Percentiles rank a stretch among this genome's conserved stretches.
phyloP scores from a whole-genome alignment of 1,284 basidiomycete species.

The Heterobasidion occidentale region DNA sequence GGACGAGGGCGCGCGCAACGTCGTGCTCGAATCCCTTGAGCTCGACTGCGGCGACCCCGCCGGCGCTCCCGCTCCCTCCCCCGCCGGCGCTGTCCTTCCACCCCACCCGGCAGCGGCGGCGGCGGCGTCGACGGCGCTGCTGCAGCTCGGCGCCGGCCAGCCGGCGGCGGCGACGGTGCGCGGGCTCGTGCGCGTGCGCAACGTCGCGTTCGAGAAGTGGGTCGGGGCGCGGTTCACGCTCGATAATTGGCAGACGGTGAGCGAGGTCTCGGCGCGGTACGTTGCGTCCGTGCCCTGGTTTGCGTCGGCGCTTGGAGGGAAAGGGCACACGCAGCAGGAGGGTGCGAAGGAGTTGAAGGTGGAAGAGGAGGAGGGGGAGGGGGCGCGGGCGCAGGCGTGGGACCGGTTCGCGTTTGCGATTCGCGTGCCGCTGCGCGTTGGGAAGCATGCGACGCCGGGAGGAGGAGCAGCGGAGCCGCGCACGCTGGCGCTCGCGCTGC shows the following conservation, averaged over 20 bases:
- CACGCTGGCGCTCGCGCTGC: conserved; percentile 75
- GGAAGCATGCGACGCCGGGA: conserved; percentile 35
- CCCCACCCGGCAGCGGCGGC: not conserved
- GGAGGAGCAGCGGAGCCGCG: conserved; percentile 69
- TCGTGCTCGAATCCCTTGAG: conserved; percentile 15
- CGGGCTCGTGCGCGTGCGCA: conserved; percentile 77
- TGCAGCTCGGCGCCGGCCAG: conserved; percentile 16
- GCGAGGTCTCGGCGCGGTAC: conserved; percentile 82
- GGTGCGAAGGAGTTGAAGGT: too few relatives aligned
- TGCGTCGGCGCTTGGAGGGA: too few relatives aligned
- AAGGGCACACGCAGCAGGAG: too few relatives aligned
- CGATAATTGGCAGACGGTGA: conserved; percentile 93
- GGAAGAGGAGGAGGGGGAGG: conserved; percentile 5
- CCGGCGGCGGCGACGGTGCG: conserved; percentile 51
- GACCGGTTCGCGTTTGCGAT: conserved; percentile 70
- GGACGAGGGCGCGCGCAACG: conserved; percentile 18
- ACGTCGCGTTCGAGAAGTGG: conserved; percentile 84
- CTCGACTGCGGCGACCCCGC: not conserved
- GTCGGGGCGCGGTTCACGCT: conserved; percentile 89
- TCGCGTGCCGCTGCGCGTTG: too few relatives aligned
- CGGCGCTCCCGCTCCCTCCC: too few relatives aligned
- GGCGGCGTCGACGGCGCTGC: too few relatives aligned
- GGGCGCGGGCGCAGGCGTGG: conserved; percentile 41
- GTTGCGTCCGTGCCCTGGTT: conserved; percentile 41
- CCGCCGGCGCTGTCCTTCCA: too few relatives aligned